Conservation (phyloP, 2,329 filamentous ascomycete genomes). For the Aspergillus novofumigatus region DNA sequence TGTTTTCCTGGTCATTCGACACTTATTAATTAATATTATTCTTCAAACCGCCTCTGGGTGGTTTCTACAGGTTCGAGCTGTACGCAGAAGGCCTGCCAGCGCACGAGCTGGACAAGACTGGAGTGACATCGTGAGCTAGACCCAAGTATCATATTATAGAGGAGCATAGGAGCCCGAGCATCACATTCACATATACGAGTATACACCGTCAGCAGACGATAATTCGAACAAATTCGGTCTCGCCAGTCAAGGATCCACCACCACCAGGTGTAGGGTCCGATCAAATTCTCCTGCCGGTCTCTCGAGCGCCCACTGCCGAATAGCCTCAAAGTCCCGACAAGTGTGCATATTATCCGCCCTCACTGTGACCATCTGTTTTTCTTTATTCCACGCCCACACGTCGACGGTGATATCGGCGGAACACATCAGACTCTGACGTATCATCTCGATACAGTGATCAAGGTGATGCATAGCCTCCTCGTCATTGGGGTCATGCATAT, state of each 20-base stretch:
- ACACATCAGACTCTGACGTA: constrained; percentile 17
- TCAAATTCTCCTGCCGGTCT: background rate
- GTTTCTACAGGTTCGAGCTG: too few relatives aligned
- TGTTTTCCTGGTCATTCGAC: too few relatives aligned
- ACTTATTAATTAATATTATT: too few relatives aligned
- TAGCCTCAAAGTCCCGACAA: constrained; percentile 14
- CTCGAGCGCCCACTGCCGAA: constrained; percentile 8
- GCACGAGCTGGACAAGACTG: too few relatives aligned
- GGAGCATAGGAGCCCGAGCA: too few relatives aligned
- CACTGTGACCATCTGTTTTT: background rate
- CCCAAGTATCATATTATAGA: too few relatives aligned
- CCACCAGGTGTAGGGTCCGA: background rate
- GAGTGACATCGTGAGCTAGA: too few relatives aligned
- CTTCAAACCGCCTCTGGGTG: too few relatives aligned
- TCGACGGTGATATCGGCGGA: constrained; percentile 8
- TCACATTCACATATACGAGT: too few relatives aligned
- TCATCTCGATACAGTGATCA: constrained; percentile 14
- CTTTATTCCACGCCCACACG: constrained; percentile 7
- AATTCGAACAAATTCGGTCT: background rate
- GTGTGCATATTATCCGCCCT: constrained; percentile 6
- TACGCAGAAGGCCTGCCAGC: too few relatives aligned
- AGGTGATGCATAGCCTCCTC: constrained; percentile 7
- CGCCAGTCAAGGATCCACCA: background rate
- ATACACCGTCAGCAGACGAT: too few relatives aligned
- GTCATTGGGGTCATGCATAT: background rate